Evolutionary conservation across 1,284 basidiomycete genomes (phyloP), one percentile per base, ranked within the genome.

Genomic region (Trametes polyzona): DNA sequence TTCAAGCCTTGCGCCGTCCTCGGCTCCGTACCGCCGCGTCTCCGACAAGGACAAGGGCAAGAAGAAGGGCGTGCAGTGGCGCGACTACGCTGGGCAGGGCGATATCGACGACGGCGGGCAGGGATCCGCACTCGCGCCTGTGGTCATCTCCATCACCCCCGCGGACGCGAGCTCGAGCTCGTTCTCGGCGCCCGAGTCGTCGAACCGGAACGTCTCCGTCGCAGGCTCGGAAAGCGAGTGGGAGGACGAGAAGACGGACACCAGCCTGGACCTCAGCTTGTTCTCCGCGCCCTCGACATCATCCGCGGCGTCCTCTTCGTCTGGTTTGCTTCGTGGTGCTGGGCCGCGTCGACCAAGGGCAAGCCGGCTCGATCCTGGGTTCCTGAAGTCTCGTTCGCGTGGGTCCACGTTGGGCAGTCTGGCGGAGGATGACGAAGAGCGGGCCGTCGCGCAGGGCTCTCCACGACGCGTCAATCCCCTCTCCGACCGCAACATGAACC

Each of bases 51-150:
- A 82, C 59, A 82, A 80, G 55, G 73, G 73, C 42, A 76, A 87
- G 73, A 83, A 83, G 70, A 96, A 96, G 73, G 88, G 84, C 52
- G 91, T 96, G 16, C 88, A 95, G 66, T 96, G 94, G 94, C 84
- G 81, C 52, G 94, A 96, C 66, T 90, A 95, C 70, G 92, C 83
- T 5, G 94, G 94, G 6, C 88, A 90, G 68, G 94, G 93, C 9
- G 78, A 83, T 44, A 74, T 96, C 43, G 90, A 92, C 63, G 92
- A 94, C 66, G 81, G 81, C 24, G 83, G 85, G 24, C 52, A 55
- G 43, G 61, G 58, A 24, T 52, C 69, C 40, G 62, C 68, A 26
- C 14, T 61, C 10, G 44, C 63, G 10, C 58, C 63, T 2, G 61
- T 63, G 6, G 59, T 61, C 16, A 67, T 70, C 44, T 63, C 67